Percentiles rank a stretch among this genome's conserved stretches.
Evolutionary conservation across 1,139 yeast genomes (phyloP).

Genomic region (Sugiyamaella castrensis): DNA sequence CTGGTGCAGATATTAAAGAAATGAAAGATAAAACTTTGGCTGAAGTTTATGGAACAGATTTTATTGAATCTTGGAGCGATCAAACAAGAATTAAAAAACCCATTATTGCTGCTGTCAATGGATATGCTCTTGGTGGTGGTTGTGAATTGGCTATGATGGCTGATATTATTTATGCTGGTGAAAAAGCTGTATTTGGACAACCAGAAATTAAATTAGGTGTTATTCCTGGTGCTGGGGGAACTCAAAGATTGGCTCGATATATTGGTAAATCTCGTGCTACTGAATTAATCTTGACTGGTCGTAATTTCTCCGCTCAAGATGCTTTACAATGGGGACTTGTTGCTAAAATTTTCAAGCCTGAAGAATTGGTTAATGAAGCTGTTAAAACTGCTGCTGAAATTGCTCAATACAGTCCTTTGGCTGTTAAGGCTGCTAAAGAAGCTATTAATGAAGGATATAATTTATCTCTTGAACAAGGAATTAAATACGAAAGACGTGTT

Average conservation of each 20-base stretch:
- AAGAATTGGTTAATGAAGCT: constrained; percentile 43
- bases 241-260: constrained; percentile 32
- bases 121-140: constrained; percentile 54
- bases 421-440: constrained; percentile 48
- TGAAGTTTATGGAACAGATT: constrained; percentile 38
- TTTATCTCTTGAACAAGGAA: constrained; percentile 40
- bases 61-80: constrained; percentile 42
- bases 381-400: constrained; percentile 45
- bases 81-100: constrained; percentile 43
- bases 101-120: constrained; percentile 51
- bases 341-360: constrained; percentile 43
- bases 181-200: constrained; percentile 50
- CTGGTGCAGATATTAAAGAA: constrained; percentile 55
- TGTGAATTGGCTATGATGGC: constrained; percentile 54
- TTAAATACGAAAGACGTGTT: constrained; percentile 43
- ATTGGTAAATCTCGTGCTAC: constrained; percentile 50
- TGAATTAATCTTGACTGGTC: constrained; percentile 49
- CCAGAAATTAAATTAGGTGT: constrained; percentile 53
- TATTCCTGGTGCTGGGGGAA: constrained; percentile 47
- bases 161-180: constrained; percentile 50
- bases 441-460: constrained; percentile 44
- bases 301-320: constrained; percentile 43
- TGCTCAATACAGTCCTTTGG: constrained; percentile 44
- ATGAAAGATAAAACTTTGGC: constrained; percentile 44
- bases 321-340: constrained; percentile 53